phyloP scores from a whole-genome alignment of 2,329 filamentous ascomycete species.

The Calonectria pseudoreteaudii region DNA sequence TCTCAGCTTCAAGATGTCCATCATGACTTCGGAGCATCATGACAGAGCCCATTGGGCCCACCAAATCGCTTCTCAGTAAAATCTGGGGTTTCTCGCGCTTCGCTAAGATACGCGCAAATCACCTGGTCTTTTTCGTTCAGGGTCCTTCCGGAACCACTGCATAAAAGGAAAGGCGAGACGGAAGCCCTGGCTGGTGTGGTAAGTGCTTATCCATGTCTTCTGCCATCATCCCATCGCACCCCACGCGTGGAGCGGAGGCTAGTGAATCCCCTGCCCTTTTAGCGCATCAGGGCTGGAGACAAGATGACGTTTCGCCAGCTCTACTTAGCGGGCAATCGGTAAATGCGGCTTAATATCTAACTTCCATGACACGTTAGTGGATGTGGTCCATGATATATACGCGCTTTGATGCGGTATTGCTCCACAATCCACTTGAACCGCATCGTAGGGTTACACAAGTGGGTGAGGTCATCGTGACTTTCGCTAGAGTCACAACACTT shows the following conservation, averaged over 20 bases:
- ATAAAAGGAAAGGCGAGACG: not conserved
- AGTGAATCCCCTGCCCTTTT: not conserved
- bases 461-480: not conserved
- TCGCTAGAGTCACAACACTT: not conserved
- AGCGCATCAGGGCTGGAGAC: not conserved
- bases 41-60: not conserved
- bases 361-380: not conserved
- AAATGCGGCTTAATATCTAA: not conserved
- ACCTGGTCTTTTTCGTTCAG: too few relatives aligned
- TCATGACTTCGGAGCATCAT: not conserved
- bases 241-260: not conserved
- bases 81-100: not conserved
- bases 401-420: not conserved
- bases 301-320: not conserved
- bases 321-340: not conserved
- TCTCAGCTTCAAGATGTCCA: not conserved
- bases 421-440: not conserved
- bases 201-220: not conserved
- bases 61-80: not conserved
- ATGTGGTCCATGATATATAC: not conserved
- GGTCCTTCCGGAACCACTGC: not conserved
- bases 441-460: not conserved
- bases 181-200: not conserved
- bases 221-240: not conserved
- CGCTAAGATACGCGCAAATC: slow-evolving; percentile 8